phyloP scores from a whole-genome alignment of 495 filamentous ascomycete genomes.

The Trichoderma orchidacearum region DNA sequence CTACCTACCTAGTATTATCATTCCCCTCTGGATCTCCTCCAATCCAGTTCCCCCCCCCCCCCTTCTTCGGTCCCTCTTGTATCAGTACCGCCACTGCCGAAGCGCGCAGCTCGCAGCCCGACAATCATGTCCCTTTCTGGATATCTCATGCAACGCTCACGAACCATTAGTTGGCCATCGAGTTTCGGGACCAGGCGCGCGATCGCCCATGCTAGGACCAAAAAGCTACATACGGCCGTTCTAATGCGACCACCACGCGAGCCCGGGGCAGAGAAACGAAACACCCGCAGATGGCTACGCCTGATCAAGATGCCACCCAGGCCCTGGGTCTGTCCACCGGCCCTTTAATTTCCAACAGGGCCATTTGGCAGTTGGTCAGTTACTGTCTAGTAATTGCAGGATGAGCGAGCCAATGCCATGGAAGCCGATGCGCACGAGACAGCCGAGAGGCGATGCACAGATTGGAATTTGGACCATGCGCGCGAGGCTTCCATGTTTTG shows the following conservation, averaged over 20 bases:
- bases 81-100: background rate
- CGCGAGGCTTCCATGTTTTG: too few relatives aligned
- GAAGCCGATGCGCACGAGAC: too few relatives aligned
- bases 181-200: background rate
- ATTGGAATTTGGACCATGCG: too few relatives aligned
- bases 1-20: too few relatives aligned
- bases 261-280: background rate
- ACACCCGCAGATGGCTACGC: too few relatives aligned
- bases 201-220: background rate
- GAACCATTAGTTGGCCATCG: background rate
- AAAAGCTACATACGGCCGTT: background rate
- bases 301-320: background rate
- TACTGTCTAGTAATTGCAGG: background rate
- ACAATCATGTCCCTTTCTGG: background rate
- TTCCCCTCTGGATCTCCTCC: too few relatives aligned
- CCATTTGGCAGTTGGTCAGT: background rate
- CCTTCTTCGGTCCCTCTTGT: too few relatives aligned
- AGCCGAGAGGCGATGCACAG: too few relatives aligned
- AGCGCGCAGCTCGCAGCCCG: background rate
- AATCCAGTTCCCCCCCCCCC: background rate
- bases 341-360: background rate
- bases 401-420: too few relatives aligned
- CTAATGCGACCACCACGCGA: background rate
- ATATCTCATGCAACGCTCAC: too few relatives aligned
- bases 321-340: background rate